Percentiles rank a stretch among this genome's conserved stretches.
These are phyloP conservation scores for Backusella australiensis DNA, from an alignment of 192 early-diverging fungal species.

Conservation along the genomic window DNA sequence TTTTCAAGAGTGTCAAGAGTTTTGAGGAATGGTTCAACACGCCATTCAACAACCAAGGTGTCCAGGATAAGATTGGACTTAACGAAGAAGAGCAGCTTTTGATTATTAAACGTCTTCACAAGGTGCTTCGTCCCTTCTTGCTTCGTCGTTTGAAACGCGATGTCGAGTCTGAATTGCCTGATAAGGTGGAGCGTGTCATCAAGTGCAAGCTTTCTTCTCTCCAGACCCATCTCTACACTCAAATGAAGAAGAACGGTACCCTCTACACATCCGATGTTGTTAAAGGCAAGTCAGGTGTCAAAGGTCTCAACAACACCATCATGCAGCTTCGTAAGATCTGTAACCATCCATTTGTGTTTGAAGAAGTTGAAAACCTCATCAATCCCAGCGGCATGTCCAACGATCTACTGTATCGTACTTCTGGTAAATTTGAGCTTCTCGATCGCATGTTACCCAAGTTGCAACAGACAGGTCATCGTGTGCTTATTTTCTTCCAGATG, in stretches of 20 bases:
- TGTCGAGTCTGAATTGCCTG: slow-evolving; percentile 96
- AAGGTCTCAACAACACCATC: slow-evolving; percentile 91
- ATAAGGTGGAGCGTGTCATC: slow-evolving; percentile 94
- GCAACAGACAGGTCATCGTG: slow-evolving; percentile 74
- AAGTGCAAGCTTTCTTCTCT: slow-evolving; percentile 89
- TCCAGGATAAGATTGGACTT: slow-evolving; percentile 86
- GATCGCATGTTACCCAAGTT: slow-evolving; percentile 95
- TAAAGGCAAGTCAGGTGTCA: slow-evolving; percentile 44
- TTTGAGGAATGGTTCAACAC: slow-evolving; percentile 99
- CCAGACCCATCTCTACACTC: slow-evolving; percentile 80
- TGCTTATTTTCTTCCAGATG: slow-evolving; percentile 83
- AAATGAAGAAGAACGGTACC: slow-evolving; percentile 79
- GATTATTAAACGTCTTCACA: slow-evolving; percentile 95
- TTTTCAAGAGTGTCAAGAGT: slow-evolving; percentile 94
- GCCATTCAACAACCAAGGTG: slow-evolving; percentile 78
- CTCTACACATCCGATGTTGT: slow-evolving; percentile 44
- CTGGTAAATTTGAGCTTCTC: slow-evolving; percentile 97
- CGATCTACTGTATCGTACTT: slow-evolving; percentile 73
- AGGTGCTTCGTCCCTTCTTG: slow-evolving; percentile 95
- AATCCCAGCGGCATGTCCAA: slow-evolving; percentile 72
- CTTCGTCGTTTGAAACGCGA: slow-evolving; percentile 96
- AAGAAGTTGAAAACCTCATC: slow-evolving; percentile 83
- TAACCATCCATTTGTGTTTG: slow-evolving; percentile 98
- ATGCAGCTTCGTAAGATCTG: slow-evolving; percentile 99
- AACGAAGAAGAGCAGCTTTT: slow-evolving; percentile 99